phyloP scores from a whole-genome alignment of 441 rosid genomes.

The Codiaeum variegatum region DNA sequence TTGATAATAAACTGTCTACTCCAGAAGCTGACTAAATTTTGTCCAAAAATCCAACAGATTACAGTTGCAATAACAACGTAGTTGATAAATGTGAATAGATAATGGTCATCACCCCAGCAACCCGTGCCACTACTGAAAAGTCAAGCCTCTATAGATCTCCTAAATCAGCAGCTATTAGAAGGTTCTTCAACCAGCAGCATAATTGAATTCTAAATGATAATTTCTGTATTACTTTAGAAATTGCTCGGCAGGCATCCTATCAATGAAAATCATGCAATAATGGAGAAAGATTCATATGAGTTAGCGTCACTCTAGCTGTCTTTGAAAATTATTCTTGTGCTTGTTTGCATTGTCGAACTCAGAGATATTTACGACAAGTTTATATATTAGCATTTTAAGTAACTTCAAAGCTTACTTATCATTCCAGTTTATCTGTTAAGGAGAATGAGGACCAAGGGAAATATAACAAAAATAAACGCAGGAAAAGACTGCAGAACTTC shows the following conservation, averaged over 20 bases:
- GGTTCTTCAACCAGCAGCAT: conserved; percentile 21
- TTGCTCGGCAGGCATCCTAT: conserved; percentile 22
- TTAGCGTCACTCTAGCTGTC: conserved; percentile 16
- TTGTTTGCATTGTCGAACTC: not conserved
- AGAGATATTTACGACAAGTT: not conserved
- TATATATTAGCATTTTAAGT: not conserved
- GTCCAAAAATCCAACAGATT: conserved; percentile 38
- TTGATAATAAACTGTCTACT: not conserved
- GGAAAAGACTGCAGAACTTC: not conserved
- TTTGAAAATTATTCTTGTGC: not conserved
- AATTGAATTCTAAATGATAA: conserved; percentile 26
- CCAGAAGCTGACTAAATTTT: conserved; percentile 9
- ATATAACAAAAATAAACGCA: no score
- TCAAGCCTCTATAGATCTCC: conserved; percentile 21
- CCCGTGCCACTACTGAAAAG: conserved; percentile 16
- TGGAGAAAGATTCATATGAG: conserved; percentile 17
- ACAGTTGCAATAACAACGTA: conserved; percentile 42
- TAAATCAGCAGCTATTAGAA: conserved; percentile 17
- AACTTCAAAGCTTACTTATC: not conserved
- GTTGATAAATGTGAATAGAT: conserved; percentile 19
- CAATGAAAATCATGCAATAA: conserved; percentile 34
- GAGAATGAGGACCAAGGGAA: not conserved
- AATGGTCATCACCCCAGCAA: conserved; percentile 19
- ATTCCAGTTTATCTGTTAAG: not conserved
- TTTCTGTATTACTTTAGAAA: conserved; percentile 23